Evolutionary conservation across 768 basidiomycete genomes (phyloP).

Genomic region (Boletus pseudopeckii): DNA sequence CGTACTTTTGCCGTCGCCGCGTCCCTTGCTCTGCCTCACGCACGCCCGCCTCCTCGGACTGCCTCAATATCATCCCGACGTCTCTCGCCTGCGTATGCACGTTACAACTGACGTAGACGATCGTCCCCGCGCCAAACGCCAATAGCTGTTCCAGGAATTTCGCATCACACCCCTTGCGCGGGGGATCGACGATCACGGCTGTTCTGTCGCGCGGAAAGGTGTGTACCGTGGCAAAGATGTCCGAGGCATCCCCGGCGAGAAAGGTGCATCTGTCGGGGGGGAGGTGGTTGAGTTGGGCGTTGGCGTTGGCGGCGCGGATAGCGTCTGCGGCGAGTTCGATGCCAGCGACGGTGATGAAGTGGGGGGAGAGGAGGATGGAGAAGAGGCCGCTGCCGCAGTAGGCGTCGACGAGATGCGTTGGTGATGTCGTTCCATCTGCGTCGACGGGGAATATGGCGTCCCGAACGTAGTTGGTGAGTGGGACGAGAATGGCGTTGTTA

Average conservation of each 20-base stretch:
- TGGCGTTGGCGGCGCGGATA: slow-evolving; percentile 64
- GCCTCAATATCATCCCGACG: slow-evolving; percentile 62
- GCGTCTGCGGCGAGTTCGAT: slow-evolving; percentile 80
- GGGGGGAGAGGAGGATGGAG: slow-evolving; percentile 73
- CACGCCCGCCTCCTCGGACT: slow-evolving; percentile 39
- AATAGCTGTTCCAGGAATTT: slow-evolving; percentile 75
- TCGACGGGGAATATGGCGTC: slow-evolving; percentile 58
- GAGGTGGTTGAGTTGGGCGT: slow-evolving; percentile 63
- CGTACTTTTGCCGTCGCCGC: slow-evolving; percentile 47
- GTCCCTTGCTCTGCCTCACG: slow-evolving; percentile 35
- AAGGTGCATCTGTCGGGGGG: slow-evolving; percentile 58
- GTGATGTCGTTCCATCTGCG: slow-evolving; percentile 21
- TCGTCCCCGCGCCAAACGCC: slow-evolving; percentile 56
- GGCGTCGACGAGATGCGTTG: slow-evolving; percentile 91
- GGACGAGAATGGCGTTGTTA: slow-evolving; percentile 88
- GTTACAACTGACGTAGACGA: slow-evolving; percentile 94
- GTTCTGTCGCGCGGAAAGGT: slow-evolving; percentile 66
- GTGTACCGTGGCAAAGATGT: slow-evolving; percentile 70
- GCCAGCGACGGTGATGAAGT: slow-evolving; percentile 76
- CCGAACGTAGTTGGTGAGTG: slow-evolving; percentile 80
- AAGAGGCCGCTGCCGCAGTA: slow-evolving; percentile 92
- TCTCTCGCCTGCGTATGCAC: slow-evolving; percentile 93
- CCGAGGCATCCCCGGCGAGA: slow-evolving; percentile 76
- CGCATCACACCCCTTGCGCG: slow-evolving; percentile 90
- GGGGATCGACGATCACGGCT: slow-evolving; percentile 83